Evolutionary conservation across 2,329 filamentous ascomycete genomes (phyloP).

Genomic region (Tetracladium maxilliforme): DNA sequence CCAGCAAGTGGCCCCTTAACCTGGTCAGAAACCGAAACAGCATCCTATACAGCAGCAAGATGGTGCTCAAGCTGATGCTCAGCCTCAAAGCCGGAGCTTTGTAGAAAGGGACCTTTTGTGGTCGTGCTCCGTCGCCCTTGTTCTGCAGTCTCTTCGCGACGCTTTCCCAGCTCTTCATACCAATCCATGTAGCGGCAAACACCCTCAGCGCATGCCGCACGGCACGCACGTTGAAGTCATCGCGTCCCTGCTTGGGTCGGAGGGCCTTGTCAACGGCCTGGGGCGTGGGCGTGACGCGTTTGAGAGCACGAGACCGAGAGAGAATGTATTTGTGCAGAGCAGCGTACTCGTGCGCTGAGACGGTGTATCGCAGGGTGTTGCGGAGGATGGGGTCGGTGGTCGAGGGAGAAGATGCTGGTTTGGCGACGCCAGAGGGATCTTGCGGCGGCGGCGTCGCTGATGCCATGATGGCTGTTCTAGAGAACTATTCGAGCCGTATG

Average conservation of each 20-base stretch:
- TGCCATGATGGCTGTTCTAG: too few relatives aligned
- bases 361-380: conserved; percentile 73
- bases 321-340: conserved; percentile 71
- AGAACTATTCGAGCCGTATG: too few relatives aligned
- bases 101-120: conserved; percentile 4
- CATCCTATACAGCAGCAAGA: conserved; percentile 77
- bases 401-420: too few relatives aligned
- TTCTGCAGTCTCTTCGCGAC: conserved; percentile 28
- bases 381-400: conserved; percentile 57
- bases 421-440: background rate
- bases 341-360: conserved; percentile 71
- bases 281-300: conserved; percentile 37
- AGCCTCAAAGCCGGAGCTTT: conserved; percentile 49
- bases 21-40: conserved; percentile 81
- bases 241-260: conserved; percentile 18
- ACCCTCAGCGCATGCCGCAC: conserved; percentile 58
- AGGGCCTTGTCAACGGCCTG: conserved; percentile 40
- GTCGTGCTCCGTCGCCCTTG: conserved; percentile 6
- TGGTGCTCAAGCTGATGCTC: conserved; percentile 69
- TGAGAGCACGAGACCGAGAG: conserved; percentile 49
- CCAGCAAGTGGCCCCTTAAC: conserved; percentile 63
- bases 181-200: conserved; percentile 47
- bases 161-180: conserved; percentile 46
- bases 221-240: conserved; percentile 57
- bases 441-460: background rate